A percentile compares a stretch with the other conserved stretches of the same genome.
phyloP scores from a whole-genome alignment of 495 filamentous ascomycete species.

The Annulohypoxylon moriforme region DNA sequence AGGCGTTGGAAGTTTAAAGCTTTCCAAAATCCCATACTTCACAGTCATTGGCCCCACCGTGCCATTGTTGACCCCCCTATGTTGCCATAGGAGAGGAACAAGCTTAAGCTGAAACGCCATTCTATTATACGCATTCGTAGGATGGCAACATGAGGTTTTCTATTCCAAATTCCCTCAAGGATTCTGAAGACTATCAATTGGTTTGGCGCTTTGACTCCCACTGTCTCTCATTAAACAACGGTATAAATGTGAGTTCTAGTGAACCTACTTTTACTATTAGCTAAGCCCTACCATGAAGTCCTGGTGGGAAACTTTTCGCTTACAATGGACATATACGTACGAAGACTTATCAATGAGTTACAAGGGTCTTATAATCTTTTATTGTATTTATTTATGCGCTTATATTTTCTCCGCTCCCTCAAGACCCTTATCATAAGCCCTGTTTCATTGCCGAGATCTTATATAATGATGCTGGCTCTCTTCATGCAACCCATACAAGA shows the following conservation, averaged over 20 bases:
- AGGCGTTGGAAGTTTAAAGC: slow-evolving; percentile 4
- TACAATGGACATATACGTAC: not conserved
- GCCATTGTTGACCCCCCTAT: slow-evolving; percentile 15
- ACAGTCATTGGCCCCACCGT: not conserved
- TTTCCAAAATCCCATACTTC: not conserved
- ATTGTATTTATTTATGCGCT: not conserved
- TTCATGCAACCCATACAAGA: slow-evolving; percentile 15
- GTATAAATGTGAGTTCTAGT: not conserved
- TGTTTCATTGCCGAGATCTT: slow-evolving; percentile 3
- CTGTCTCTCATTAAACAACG: not conserved
- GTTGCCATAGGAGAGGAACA: slow-evolving; percentile 2
- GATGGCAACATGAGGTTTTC: not conserved
- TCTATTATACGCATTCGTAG: slow-evolving; percentile 13
- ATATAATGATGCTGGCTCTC: slow-evolving; percentile 9
- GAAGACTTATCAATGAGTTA: not conserved
- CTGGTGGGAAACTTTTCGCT: not conserved
- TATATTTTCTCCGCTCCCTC: not conserved
- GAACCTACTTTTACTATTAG: slow-evolving; percentile 10
- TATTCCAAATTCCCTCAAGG: not conserved
- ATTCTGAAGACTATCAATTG: not conserved
- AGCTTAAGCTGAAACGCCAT: slow-evolving; percentile 21
- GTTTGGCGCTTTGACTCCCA: not conserved
- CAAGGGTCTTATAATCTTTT: not conserved
- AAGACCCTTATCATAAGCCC: not conserved
- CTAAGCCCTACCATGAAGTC: not conserved